Evolutionary conservation across 2,329 filamentous ascomycete species (phyloP).

Genomic region (Alternaria alternata): DNA sequence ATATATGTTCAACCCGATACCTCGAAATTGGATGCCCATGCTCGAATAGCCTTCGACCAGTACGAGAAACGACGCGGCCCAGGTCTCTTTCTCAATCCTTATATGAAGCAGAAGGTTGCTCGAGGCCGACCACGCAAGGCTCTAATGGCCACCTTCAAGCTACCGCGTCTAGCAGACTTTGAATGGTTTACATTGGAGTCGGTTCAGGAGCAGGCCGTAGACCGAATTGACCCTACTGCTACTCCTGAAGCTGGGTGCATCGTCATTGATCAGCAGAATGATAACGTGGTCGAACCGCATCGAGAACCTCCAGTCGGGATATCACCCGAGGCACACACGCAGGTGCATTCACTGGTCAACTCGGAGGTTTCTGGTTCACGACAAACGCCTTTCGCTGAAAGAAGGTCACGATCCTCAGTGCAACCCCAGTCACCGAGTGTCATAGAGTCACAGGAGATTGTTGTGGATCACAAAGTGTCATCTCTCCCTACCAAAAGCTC

Average conservation of each 20-base stretch:
- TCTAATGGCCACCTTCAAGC: conserved; percentile 55
- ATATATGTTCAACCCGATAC: conserved; percentile 5
- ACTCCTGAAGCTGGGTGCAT: neutral
- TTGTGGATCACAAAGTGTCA: neutral
- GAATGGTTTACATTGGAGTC: conserved; percentile 44
- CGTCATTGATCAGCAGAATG: neutral
- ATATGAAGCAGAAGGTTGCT: conserved; percentile 47
- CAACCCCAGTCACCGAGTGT: neutral
- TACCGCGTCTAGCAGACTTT: conserved; percentile 41
- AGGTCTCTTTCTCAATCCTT: conserved; percentile 57
- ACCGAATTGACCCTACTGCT: neutral
- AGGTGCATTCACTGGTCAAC: neutral
- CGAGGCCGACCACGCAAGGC: conserved; percentile 55
- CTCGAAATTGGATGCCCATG: conserved; percentile 6
- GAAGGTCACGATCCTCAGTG: neutral
- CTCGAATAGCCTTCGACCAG: conserved; percentile 35
- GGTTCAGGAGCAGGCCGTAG: neutral
- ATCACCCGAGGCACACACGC: neutral
- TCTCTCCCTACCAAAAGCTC: neutral
- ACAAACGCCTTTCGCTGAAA: neutral
- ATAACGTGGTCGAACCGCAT: neutral
- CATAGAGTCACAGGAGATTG: neutral
- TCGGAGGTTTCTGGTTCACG: neutral
- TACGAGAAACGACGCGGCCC: conserved; percentile 43
- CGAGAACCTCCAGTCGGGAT: neutral